phyloP scores from a whole-genome alignment of 495 filamentous ascomycete species.

The Penicillium parvum region DNA sequence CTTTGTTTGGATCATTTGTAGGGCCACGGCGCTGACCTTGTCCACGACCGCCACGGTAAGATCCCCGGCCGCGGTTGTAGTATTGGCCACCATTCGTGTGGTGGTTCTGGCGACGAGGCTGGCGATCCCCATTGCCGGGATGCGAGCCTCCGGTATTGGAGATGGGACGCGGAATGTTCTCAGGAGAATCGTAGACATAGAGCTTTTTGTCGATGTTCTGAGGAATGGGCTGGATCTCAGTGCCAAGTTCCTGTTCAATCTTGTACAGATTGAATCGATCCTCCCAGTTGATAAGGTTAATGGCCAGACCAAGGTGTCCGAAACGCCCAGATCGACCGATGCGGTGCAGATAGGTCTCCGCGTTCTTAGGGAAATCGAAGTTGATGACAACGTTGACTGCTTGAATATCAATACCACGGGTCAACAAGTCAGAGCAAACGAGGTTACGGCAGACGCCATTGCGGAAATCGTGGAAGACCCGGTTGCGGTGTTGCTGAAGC shows the following conservation, averaged over 20 bases:
- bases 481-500: conserved; percentile 95
- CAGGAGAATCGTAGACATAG: conserved; percentile 95
- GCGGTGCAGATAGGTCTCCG: conserved; percentile 97
- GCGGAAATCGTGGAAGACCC: conserved; percentile 98
- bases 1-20: conserved; percentile 30
- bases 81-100: conserved; percentile 38
- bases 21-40: conserved; percentile 42
- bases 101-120: conserved; percentile 35
- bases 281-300: conserved; percentile 99
- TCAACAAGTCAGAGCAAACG: conserved; percentile 95
- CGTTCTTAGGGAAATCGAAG: conserved; percentile 99
- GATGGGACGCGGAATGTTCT: conserved; percentile 82
- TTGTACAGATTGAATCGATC: conserved; percentile 98
- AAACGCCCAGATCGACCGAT: conserved; percentile 97
- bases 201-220: conserved; percentile 93
- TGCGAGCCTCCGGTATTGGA: conserved; percentile 33
- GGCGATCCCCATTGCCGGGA: conserved; percentile 26
- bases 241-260: conserved; percentile 95
- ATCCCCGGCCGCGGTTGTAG: conserved; percentile 35
- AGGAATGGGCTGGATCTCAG: conserved; percentile 95
- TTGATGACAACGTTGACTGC: conserved; percentile 99
- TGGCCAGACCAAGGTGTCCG: conserved; percentile 93
- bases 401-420: conserved; percentile 98
- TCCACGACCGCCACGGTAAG: conserved; percentile 43
- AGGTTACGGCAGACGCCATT: conserved; percentile 97